Evolutionary conservation across 352 stramenopile genomes (phyloP).

Genomic region (Phytophthora sp.): DNA sequence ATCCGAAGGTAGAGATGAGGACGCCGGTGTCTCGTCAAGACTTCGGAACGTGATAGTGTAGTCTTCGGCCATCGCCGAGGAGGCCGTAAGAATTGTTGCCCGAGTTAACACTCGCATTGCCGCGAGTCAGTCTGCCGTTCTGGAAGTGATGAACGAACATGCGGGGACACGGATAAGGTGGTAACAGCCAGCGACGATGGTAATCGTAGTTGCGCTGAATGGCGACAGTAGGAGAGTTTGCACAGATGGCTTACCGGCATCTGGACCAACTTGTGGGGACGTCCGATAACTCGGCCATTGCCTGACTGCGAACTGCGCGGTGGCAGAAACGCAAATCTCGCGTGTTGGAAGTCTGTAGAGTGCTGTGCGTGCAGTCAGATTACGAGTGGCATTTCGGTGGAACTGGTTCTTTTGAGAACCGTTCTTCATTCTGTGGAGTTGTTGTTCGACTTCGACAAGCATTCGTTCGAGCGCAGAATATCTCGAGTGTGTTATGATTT

Average conservation of each 20-base stretch:
- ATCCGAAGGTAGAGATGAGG: conserved; percentile 5
- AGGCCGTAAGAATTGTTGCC: not conserved
- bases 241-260: too few relatives aligned
- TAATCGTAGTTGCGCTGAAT: not conserved
- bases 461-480: not conserved
- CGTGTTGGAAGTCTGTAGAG: too few relatives aligned
- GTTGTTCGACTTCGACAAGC: too few relatives aligned
- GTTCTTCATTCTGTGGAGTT: too few relatives aligned
- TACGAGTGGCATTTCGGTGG: too few relatives aligned
- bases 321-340: too few relatives aligned
- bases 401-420: too few relatives aligned
- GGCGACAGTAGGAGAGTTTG: conserved; percentile 4
- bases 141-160: conserved; percentile 8
- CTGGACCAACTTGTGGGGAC: too few relatives aligned
- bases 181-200: not conserved
- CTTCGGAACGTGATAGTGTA: conserved; percentile 30
- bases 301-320: too few relatives aligned
- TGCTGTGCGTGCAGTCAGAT: too few relatives aligned
- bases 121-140: conserved; percentile 8
- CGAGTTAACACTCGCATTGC: conserved; percentile 9
- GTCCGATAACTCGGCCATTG: too few relatives aligned
- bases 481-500: too few relatives aligned
- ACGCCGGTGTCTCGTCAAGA: conserved; percentile 4
- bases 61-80: conserved; percentile 4
- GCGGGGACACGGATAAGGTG: not conserved